These are phyloP conservation scores for Lizonia empirigonia DNA, from an alignment of 2,329 filamentous ascomycete genomes.

Conservation along the genomic window DNA sequence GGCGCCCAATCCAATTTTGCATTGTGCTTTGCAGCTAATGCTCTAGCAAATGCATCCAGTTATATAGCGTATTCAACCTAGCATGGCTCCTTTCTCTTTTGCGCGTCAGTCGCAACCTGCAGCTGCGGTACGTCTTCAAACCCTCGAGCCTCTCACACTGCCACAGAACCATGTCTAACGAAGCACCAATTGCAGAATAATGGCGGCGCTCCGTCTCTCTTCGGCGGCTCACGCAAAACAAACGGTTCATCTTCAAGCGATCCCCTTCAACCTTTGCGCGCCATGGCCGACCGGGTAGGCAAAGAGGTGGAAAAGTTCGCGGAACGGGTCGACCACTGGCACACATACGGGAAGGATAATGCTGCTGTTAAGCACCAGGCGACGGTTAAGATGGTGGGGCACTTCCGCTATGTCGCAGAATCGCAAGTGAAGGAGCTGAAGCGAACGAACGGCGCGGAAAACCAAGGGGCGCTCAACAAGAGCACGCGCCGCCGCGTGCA, in stretches of 20 bases:
- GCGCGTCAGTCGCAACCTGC: slow-evolving; percentile 35
- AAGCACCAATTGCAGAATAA: slow-evolving; percentile 16
- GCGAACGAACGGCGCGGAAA: slow-evolving; percentile 51
- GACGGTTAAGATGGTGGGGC: slow-evolving; percentile 45
- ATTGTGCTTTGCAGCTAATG: background rate
- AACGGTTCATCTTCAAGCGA: slow-evolving; percentile 39
- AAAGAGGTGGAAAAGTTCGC: slow-evolving; percentile 88
- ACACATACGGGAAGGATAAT: slow-evolving; percentile 37
- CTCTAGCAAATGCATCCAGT: background rate
- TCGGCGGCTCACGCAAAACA: slow-evolving; percentile 21
- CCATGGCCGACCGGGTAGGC: slow-evolving; percentile 71
- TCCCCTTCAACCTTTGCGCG: slow-evolving; percentile 64
- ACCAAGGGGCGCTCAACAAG: slow-evolving; percentile 38
- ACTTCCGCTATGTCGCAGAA: slow-evolving; percentile 58
- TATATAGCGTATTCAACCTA: slow-evolving; percentile 5
- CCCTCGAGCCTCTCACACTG: background rate
- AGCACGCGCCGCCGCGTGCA: slow-evolving; percentile 43
- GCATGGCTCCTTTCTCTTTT: slow-evolving; percentile 37
- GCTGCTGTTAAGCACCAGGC: slow-evolving; percentile 60
- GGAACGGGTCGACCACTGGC: slow-evolving; percentile 77
- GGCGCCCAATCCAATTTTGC: background rate
- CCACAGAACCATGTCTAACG: background rate
- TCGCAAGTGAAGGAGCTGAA: slow-evolving; percentile 55
- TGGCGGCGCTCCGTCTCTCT: slow-evolving; percentile 17
- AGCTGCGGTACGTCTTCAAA: slow-evolving; percentile 30